Base-by-base conservation (phyloP, 768 basidiomycete genomes). In the Lactifluus subvellereus region DNA sequence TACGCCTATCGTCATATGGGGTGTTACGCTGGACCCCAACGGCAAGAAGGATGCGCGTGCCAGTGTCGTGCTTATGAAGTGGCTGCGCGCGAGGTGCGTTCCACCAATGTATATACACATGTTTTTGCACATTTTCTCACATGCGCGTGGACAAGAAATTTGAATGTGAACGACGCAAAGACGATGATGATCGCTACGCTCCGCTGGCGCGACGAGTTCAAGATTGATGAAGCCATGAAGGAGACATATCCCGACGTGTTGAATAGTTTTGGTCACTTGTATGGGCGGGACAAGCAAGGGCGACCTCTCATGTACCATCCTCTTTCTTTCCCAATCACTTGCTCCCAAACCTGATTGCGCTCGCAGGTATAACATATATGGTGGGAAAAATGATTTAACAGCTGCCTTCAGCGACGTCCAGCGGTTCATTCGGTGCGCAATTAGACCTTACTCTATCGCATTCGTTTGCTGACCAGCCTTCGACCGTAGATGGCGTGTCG, bases 51-150 rank as follows among this genome's bases (percentile, higher is more conserved):
- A 89, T 71, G 84, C 89, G 0, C 80, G 82, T 8, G 82, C 84
- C 62, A 90, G 87, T 69, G 88, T 92, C 37, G 69, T 92, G 9
- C 77, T 93, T 42, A 83, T 91, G 82, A 91, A 92, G 71, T 93
- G 92, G 77, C 75, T 91, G 35, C 80, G 87, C 60, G 91, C 91
- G 5, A 82, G 87, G 88, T 85, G 68, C 40, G 72, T 50, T n/a
- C n/a, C 37, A 30, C 49, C 38, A 27, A 35, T 14, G n/a, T 47
- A 3, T 4, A 45, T 30, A 7, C 49, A 5, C 16, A 1, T 20
- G 2, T 1, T 6, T 3, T 37, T 11, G 37, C 18, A 8, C 45
- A 48, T 60, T 59, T 22, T 37, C 18, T 30, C 22, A 32, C 20
- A 54, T 40, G 9, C 11, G 18, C 48, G 85, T 87, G 68, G 78